Percentiles rank a stretch among this genome's conserved stretches.
phyloP scores from a whole-genome alignment of 1,284 basidiomycete species.

The Anthracocystis walkeri region DNA sequence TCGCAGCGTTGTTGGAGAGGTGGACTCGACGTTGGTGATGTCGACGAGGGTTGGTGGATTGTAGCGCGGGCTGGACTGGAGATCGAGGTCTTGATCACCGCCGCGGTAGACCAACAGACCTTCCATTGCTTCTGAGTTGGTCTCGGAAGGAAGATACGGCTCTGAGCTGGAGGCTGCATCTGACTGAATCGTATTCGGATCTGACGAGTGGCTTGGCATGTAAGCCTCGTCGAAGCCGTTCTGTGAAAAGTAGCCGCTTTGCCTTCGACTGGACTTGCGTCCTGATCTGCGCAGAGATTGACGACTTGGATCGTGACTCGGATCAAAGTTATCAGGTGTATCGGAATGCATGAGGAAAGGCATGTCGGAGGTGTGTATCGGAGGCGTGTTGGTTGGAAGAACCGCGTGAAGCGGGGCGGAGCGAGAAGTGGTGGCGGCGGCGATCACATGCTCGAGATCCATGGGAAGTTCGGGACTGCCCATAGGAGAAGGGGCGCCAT shows the following conservation, averaged over 20 bases:
- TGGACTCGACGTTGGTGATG: slow-evolving; percentile 22
- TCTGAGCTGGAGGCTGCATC: slow-evolving; percentile 25
- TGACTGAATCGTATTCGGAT: background rate
- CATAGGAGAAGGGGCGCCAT: slow-evolving; percentile 42
- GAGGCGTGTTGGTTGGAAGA: background rate
- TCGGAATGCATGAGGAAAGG: slow-evolving; percentile 4
- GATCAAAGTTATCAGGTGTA: background rate
- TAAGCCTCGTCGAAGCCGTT: slow-evolving; percentile 4
- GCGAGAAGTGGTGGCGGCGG: slow-evolving; percentile 13
- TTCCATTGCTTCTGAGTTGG: slow-evolving; percentile 42
- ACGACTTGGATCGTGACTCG: background rate
- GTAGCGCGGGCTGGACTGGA: slow-evolving; percentile 1
- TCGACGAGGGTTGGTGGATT: slow-evolving; percentile 12
- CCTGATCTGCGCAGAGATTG: slow-evolving; percentile 31
- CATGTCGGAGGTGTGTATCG: background rate
- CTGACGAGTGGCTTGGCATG: background rate
- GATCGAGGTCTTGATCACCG: background rate
- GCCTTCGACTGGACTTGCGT: slow-evolving; percentile 42
- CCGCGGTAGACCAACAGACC: slow-evolving; percentile 27
- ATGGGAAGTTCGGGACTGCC: slow-evolving; percentile 41
- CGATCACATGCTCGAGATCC: slow-evolving; percentile 37
- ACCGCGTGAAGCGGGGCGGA: slow-evolving; percentile 11
- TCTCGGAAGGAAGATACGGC: slow-evolving; percentile 28
- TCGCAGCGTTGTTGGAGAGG: background rate
- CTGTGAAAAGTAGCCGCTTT: slow-evolving; percentile 39